Conservation (phyloP, 75 land plant genomes). For the Ceratopteris richardii region DNA sequence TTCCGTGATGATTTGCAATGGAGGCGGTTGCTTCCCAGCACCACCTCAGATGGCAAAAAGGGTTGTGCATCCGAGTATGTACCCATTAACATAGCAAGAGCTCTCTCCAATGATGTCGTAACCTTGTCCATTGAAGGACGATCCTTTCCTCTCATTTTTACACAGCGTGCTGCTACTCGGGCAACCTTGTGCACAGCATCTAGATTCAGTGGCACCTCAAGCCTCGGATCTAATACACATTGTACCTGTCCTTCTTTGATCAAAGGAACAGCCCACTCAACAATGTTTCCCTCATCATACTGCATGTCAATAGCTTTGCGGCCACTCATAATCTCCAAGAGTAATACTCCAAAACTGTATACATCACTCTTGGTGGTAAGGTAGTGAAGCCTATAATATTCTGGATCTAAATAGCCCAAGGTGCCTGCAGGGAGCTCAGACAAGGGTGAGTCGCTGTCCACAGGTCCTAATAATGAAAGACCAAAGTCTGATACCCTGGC, state of each 20-base stretch:
- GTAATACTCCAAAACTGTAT: constrained; percentile 80
- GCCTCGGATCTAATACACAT: constrained; percentile 47
- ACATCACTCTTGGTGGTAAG: constrained; percentile 84
- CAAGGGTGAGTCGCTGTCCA: constrained; percentile 57
- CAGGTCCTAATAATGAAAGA: constrained; percentile 68
- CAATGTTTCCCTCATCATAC: constrained; percentile 56
- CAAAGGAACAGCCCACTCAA: constrained; percentile 85
- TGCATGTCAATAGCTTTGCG: constrained; percentile 77
- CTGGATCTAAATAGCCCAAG: constrained; percentile 74
- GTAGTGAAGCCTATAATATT: constrained; percentile 82
- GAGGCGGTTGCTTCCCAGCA: constrained; percentile 65
- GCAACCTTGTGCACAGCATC: constrained; percentile 68
- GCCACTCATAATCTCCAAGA: constrained; percentile 68
- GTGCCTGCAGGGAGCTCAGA: constrained; percentile 87
- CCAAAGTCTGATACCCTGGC: constrained; percentile 87
- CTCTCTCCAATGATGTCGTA: constrained; percentile 67
- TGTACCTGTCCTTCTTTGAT: constrained; percentile 51
- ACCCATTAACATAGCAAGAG: constrained; percentile 81
- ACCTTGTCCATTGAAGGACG: constrained; percentile 89
- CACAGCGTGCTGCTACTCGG: constrained; percentile 63
- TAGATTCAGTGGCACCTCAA: constrained; percentile 34
- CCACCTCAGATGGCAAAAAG: constrained; percentile 77
- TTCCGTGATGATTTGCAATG: constrained; percentile 58
- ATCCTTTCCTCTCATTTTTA: constrained; percentile 78
- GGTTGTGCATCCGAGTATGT: constrained; percentile 73